Evolutionary conservation across 2,329 filamentous ascomycete species (phyloP), one percentile per base, ranked within the genome.

Genomic region (Colletotrichum chlorophyti): DNA sequence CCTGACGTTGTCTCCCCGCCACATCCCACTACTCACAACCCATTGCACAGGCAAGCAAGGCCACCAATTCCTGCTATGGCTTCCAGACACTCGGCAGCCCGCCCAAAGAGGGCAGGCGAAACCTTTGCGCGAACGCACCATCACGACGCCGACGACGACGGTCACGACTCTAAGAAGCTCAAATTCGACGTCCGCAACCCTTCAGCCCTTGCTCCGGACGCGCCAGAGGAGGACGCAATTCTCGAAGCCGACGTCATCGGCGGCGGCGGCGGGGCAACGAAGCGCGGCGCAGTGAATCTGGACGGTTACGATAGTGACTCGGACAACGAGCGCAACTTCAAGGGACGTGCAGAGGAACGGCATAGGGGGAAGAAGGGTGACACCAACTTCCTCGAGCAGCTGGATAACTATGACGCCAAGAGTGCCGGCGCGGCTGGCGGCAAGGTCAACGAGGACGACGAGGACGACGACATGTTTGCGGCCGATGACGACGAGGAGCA

Each of bases 271-370:
- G 83, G 85, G 27, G 84, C 87, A 35, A 91, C 92, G 1, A 97
- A 97, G 73, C 91, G 95, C 62, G 94, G 94, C 65, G 95, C 94
- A 0, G 91, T 99, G 53, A 97, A 98, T 69, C 87, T 99, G 35
- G 95, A 98, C 69, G 95, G 95, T 47, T 99, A 98, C 76, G 94
- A 98, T 66, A 95, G 90, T 9, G 95, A 99, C 74, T 96, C 94
- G 3, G 86, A 90, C 49, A 94, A 96, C 64, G 95, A 98, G 70
- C 57, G 57, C 26, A 93, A 91, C 40, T 96, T 97, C 72, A 85
- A 95, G 65, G 84, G 83, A 27, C 85, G 91, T 48, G 89, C 90
- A 6, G 86, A 88, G 58, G 82, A 83, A 53, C 83, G 81, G 63
- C 77, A 75, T 50, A 79, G 70, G 57, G 65, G 61, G 14, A 75